These are phyloP conservation scores for Ophiostoma ips DNA, from an alignment of 2,329 filamentous ascomycete species.

Conservation along the genomic window DNA sequence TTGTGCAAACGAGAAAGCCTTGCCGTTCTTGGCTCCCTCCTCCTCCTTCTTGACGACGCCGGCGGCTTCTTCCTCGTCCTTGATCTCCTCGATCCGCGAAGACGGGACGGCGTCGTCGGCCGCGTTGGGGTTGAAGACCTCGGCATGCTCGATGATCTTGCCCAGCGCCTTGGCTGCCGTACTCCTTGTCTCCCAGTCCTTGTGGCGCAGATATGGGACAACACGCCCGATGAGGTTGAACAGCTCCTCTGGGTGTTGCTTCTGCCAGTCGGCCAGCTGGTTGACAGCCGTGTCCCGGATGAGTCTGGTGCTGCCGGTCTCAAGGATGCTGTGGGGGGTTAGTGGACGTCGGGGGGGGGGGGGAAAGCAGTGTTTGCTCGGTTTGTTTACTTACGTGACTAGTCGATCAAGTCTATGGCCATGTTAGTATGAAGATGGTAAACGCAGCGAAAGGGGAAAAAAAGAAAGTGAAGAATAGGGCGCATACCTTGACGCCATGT, in stretches of 20 bases:
- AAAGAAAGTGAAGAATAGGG: too few species aligned
- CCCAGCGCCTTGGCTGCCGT: conserved; percentile 90
- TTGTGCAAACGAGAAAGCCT: conserved; percentile 30
- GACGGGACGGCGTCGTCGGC: conserved; percentile 48
- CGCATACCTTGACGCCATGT: conserved; percentile 45
- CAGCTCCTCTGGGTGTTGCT: conserved; percentile 91
- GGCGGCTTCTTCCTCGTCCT: conserved; percentile 26
- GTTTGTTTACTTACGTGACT: conserved; percentile 58
- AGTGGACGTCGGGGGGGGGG: not conserved
- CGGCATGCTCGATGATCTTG: conserved; percentile 82
- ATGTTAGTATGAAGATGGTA: conserved; percentile 13
- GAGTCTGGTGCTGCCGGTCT: conserved; percentile 90
- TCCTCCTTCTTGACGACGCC: conserved; percentile 34
- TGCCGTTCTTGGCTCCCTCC: conserved; percentile 11
- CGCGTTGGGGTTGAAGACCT: conserved; percentile 80
- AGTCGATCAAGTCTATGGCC: conserved; percentile 63
- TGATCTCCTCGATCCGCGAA: conserved; percentile 22
- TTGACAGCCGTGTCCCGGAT: conserved; percentile 96
- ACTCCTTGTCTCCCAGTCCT: conserved; percentile 91
- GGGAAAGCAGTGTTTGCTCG: not conserved
- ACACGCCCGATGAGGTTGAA: conserved; percentile 91
- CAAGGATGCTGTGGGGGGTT: conserved; percentile 44
- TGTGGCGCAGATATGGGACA: conserved; percentile 87
- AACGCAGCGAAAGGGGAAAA: conserved; percentile 4
- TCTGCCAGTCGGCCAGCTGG: conserved; percentile 94